Percentiles rank a stretch among this genome's conserved stretches.
Evolutionary conservation across 768 basidiomycete species (phyloP).

Genomic region (Mycena venus): DNA sequence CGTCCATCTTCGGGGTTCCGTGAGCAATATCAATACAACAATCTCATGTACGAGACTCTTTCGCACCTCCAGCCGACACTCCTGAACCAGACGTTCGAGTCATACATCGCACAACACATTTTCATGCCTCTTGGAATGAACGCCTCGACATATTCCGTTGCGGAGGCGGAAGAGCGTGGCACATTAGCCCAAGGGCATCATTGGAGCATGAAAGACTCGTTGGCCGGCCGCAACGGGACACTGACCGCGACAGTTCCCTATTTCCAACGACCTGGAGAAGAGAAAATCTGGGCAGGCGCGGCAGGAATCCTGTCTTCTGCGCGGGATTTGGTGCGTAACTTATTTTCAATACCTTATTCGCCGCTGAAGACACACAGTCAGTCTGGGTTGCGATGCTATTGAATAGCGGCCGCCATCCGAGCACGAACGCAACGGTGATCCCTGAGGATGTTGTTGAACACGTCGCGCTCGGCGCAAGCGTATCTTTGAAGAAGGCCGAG

Average conservation of each 20-base stretch:
- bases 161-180: conserved; percentile 15
- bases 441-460: conserved; percentile 52
- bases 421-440: conserved; percentile 51
- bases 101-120: conserved; percentile 39
- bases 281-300: conserved; percentile 55
- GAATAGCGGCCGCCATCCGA: conserved; percentile 53
- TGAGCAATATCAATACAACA: conserved; percentile 34
- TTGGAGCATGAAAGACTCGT: conserved; percentile 47
- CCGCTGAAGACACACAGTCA: conserved; percentile 20
- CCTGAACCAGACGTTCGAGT: conserved; percentile 19
- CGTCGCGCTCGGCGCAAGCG: conserved; percentile 51
- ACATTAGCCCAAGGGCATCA: conserved; percentile 40
- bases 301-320: conserved; percentile 56
- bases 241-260: conserved; percentile 53
- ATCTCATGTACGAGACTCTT: conserved; percentile 35
- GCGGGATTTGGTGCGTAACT: conserved; percentile 53
- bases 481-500: conserved; percentile 48
- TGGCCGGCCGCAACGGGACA: conserved; percentile 47
- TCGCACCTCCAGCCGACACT: conserved; percentile 47
- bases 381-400: conserved; percentile 57
- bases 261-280: conserved; percentile 55
- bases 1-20: conserved; percentile 16
- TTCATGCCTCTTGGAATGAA: conserved; percentile 2
- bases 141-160: conserved; percentile 22
- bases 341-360: background rate